Conservation (phyloP, 1,284 basidiomycete species). For the Cryptococcus sp. region DNA sequence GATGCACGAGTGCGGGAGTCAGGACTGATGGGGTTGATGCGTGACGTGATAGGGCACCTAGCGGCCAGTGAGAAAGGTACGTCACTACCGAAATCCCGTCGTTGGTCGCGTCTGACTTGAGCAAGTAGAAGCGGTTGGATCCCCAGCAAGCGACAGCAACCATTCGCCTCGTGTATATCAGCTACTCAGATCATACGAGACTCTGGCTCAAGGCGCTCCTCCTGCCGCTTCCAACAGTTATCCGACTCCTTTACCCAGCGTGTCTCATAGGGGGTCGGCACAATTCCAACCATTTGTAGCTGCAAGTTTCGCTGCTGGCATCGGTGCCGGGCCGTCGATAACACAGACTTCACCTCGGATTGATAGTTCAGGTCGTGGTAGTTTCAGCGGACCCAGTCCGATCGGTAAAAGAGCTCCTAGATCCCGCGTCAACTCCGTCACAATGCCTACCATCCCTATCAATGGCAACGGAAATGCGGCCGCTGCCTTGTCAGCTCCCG, state of each 20-base stretch:
- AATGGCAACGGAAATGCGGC: neutral
- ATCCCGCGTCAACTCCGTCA: neutral
- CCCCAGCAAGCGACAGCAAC: constrained; percentile 18
- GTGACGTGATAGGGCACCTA: constrained; percentile 41
- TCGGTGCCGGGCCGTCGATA: constrained; percentile 4
- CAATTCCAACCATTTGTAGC: neutral
- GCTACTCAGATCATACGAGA: constrained; percentile 27
- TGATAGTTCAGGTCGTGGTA: constrained; percentile 13
- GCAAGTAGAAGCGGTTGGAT: constrained; percentile 13
- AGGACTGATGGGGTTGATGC: constrained; percentile 32
- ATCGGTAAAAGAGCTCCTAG: neutral
- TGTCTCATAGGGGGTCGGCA: neutral
- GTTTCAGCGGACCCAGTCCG: constrained; percentile 7
- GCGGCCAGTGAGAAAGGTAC: constrained; percentile 37
- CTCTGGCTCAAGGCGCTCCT: constrained; percentile 11
- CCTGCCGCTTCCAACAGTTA: neutral
- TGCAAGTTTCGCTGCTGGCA: constrained; percentile 3
- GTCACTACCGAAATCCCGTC: constrained; percentile 3
- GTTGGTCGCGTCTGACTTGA: neutral
- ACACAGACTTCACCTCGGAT: constrained; percentile 15
- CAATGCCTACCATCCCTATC: neutral
- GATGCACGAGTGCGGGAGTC: constrained; percentile 35
- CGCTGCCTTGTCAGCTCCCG: constrained; percentile 2
- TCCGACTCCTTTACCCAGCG: neutral
- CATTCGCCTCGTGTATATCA: constrained; percentile 28